Conservation (phyloP, 2,329 filamentous ascomycete species). For the Onygenales sp. region DNA sequence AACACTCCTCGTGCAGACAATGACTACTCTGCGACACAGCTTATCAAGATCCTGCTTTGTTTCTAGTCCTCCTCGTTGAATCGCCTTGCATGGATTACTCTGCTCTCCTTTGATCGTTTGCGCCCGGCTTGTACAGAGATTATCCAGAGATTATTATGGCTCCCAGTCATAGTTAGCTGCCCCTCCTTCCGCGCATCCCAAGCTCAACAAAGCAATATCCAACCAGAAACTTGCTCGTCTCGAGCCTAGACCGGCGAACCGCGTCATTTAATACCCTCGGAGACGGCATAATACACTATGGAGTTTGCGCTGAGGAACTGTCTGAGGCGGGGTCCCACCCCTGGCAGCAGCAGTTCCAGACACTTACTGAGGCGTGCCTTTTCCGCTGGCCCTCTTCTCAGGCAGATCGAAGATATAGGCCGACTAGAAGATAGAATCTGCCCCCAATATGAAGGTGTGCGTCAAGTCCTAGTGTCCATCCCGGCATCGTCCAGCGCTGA, state of each 20-base stretch:
- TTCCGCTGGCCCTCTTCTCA: constrained; percentile 28
- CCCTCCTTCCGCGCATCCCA: background rate
- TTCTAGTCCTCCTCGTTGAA: no score
- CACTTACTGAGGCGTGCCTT: constrained; percentile 25
- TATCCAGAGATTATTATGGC: background rate
- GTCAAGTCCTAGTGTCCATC: constrained; percentile 6
- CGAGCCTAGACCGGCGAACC: background rate
- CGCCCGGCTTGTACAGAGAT: background rate
- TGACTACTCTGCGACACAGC: no score
- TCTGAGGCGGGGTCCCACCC: no score
- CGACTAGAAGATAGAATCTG: constrained; percentile 42
- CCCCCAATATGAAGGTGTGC: constrained; percentile 55
- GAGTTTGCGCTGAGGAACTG: background rate
- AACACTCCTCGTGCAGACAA: no score
- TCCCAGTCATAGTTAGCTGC: background rate
- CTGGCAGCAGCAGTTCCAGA: background rate
- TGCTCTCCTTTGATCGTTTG: no score
- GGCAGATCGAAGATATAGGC: constrained; percentile 36
- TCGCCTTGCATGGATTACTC: no score
- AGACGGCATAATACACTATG: background rate
- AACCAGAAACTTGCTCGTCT: background rate
- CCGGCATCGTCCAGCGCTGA: background rate
- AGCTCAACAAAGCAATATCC: background rate
- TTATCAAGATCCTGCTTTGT: no score
- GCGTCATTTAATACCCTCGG: background rate